Conservation (phyloP, 352 stramenopile genomes). For the Bremia lactucae region DNA sequence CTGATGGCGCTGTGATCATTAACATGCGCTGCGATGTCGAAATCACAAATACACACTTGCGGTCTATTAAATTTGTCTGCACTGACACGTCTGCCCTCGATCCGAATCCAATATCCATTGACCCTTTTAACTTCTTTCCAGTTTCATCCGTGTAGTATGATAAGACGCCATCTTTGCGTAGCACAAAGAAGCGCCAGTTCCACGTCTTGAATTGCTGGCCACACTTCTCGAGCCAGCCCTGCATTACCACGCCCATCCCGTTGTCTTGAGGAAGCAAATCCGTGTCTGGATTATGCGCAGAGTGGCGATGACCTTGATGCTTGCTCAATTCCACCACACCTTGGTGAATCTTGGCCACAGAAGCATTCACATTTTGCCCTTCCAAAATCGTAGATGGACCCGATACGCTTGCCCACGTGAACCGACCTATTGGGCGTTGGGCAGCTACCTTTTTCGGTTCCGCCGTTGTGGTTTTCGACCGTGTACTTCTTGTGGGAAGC, state of each 20-base stretch:
- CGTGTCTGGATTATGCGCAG: conserved; percentile 28
- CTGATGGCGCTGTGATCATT: conserved; percentile 69
- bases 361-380: conserved; percentile 15
- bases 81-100: conserved; percentile 73
- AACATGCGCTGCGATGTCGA: conserved; percentile 61
- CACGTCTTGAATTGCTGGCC: conserved; percentile 85
- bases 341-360: conserved; percentile 18
- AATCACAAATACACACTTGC: conserved; percentile 78
- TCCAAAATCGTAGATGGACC: conserved; percentile 40
- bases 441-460: not conserved
- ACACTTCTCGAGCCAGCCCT: conserved; percentile 84
- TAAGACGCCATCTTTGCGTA: conserved; percentile 68
- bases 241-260: conserved; percentile 65
- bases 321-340: conserved; percentile 5
- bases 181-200: conserved; percentile 85
- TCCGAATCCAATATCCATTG: conserved; percentile 59
- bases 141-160: conserved; percentile 74
- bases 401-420: conserved; percentile 52
- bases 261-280: conserved; percentile 29
- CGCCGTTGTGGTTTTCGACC: conserved; percentile 2
- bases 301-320: conserved; percentile 1
- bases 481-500: not conserved
- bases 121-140: conserved; percentile 66
- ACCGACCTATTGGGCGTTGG: conserved; percentile 30
- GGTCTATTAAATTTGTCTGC: conserved; percentile 73